Evolutionary conservation across 2,329 filamentous ascomycete species (phyloP), one percentile per base, ranked within the genome.

Genomic region (Dissoconium aciculare): DNA sequence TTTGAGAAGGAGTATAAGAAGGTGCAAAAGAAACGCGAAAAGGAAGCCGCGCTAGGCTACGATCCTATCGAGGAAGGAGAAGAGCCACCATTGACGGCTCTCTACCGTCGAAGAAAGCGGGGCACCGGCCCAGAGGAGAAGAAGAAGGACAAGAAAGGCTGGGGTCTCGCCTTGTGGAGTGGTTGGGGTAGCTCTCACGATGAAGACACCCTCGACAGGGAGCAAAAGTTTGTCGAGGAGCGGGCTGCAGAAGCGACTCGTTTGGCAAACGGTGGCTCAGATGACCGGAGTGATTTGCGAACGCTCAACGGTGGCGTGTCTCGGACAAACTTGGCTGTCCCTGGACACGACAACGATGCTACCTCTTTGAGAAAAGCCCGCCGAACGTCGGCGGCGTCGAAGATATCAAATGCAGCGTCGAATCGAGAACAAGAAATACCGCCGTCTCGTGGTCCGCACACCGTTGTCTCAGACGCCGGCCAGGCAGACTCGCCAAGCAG

Each of bases 111-210:
- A 55, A 57, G 42, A 75, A 70, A 63, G 21, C 41, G 41, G 17
- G 48, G 47, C 8, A 29, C 41, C 15, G 44, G 38, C 16, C 40
- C 45, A 4, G 47, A 45, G 31, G 41, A 49, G 33, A 50, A 50
- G 40, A 51, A 50, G 39, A 23, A 23, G 19, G 41, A 41, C 27
- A 39, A 41, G 31, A 84, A 79, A 35, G 46, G 40, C 41, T 71
- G 78, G 56, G 81, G 78, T 5, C 62, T 94, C 53, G 71, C 75
- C 2, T 59, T 94, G 41, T 95, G 87, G 87, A 79, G 74, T 29
- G 63, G 77, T 1, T 91, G 84, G 79, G 84, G 82, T 10, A 85
- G 78, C 27, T 91, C 80, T 51, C 83, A 94, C 49, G 89, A 95
- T 50, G 70, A 87, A 53, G 66, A 66, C 38, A 79, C 78, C 0